Evolutionary conservation across 2,329 filamentous ascomycete species (phyloP).

Genomic region (Fusarium miscanthi): DNA sequence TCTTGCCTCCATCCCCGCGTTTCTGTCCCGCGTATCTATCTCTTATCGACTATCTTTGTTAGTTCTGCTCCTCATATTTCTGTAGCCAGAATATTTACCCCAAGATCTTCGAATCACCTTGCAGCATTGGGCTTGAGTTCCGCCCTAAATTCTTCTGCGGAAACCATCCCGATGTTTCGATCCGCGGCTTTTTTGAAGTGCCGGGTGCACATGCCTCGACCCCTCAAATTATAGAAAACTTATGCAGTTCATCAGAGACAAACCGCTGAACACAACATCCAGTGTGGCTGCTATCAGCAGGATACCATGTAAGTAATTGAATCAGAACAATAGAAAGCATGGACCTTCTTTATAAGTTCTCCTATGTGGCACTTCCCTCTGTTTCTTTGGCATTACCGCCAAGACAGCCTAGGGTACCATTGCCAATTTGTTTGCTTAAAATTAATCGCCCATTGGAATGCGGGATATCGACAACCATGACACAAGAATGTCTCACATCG

Average conservation of each 20-base stretch:
- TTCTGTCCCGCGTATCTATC: neutral
- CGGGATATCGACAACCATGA: slow-evolving; percentile 1
- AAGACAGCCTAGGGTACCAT: neutral
- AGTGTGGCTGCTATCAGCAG: neutral
- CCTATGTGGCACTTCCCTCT: neutral
- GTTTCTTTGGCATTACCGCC: slow-evolving; percentile 1
- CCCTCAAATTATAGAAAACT: slow-evolving; percentile 1
- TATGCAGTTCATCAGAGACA: neutral
- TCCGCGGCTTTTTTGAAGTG: slow-evolving; percentile 24
- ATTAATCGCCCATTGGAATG: slow-evolving; percentile 2
- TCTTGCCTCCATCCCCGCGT: neutral
- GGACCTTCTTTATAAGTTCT: neutral
- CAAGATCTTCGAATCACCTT: slow-evolving; percentile 14
- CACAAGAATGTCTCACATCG: neutral
- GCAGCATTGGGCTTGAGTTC: neutral
- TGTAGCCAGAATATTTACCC: slow-evolving; percentile 3
- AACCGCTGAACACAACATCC: neutral
- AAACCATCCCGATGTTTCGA: neutral
- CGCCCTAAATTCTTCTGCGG: neutral
- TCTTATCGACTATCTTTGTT: neutral
- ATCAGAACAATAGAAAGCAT: slow-evolving; percentile 12
- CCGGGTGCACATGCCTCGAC: slow-evolving; percentile 21
- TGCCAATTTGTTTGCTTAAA: neutral
- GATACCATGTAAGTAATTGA: neutral
- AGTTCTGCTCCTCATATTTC: slow-evolving; percentile 20